Base-by-base conservation (phyloP, 768 basidiomycete genomes). In the Kwoniella sp. region DNA sequence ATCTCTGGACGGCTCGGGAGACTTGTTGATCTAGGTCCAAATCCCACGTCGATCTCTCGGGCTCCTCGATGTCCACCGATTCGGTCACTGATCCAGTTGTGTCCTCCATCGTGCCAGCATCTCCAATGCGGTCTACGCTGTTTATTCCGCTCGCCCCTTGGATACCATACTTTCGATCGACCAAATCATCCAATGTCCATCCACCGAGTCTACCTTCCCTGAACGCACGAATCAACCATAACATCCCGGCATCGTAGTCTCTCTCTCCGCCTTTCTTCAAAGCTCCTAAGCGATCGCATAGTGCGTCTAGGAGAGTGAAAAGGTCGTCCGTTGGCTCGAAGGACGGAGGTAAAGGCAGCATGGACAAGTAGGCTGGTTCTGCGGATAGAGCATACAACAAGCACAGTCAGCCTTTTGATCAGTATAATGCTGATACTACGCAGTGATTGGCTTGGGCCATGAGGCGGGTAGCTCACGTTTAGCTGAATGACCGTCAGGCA, bases 191-290 rank as follows among this genome's bases (percentile, higher is more conserved):
- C 55, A 80, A 48, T 24, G 78, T 80, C 71, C 76, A 78, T 53
- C 70, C 57, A 17, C 79, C 78, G 24, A 80, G 62, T 53, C 73
- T 80, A 24, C 83, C 83, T 21, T 82, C 79, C 46, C 95, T 87
- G 88, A 93, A 99, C 85, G 91, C 91, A 49, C 86, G 83, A 46
- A 98, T 85, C 72, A 97, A 88, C 83, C 88, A 91, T 22, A 83
- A 82, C 3, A 89, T 88, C 9, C 92, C 91, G 24, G 90, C 85
- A 3, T 85, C 78, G 3, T 84, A 74, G 81, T 98, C 90, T 53
- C 83, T 82, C 49, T 86, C 83, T 15, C 89, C 91, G 5, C 93
- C 92, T 65, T 87, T 85, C 67, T 84, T 82, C 21, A 95, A 82
- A 84, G 94, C 91, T n/a, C 90, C 87, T 76, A 95, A 86, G 17